These are phyloP conservation scores for Aspergillus sp. DNA, from an alignment of 2,329 filamentous ascomycete species.

Conservation along the genomic window DNA sequence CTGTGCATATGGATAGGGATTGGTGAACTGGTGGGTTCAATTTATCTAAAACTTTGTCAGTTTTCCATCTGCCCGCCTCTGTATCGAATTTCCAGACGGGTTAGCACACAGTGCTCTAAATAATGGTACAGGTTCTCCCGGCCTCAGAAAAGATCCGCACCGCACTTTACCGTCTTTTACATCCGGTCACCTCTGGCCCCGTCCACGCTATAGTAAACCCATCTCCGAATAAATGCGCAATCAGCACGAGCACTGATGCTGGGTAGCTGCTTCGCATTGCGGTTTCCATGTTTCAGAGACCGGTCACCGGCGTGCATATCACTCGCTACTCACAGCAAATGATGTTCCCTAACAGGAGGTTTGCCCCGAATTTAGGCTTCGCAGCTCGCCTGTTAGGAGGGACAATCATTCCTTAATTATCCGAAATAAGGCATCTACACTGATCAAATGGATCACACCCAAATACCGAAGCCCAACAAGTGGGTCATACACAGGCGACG, in stretches of 20 bases:
- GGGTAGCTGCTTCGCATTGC: background rate
- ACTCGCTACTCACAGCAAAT: too few species aligned
- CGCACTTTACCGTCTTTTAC: background rate
- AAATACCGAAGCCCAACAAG: background rate
- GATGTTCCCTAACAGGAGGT: too few species aligned
- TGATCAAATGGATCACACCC: background rate
- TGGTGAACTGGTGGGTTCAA: background rate
- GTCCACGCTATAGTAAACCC: background rate
- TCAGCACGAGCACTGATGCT: background rate
- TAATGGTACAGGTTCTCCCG: background rate
- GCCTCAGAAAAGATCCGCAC: background rate
- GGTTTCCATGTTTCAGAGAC: background rate
- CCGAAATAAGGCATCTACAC: background rate
- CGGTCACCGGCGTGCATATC: background rate
- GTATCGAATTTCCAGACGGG: background rate
- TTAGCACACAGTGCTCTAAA: constrained; percentile 1
- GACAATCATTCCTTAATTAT: background rate
- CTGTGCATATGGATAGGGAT: background rate
- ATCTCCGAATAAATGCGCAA: background rate
- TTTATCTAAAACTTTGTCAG: constrained; percentile 1
- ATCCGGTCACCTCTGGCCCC: background rate
- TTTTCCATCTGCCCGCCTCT: background rate
- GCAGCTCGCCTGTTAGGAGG: background rate
- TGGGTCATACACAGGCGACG: background rate
- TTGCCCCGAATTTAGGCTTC: background rate